Base-by-base conservation (phyloP, 208 protist genomes). In the Trypanosoma theileri region DNA sequence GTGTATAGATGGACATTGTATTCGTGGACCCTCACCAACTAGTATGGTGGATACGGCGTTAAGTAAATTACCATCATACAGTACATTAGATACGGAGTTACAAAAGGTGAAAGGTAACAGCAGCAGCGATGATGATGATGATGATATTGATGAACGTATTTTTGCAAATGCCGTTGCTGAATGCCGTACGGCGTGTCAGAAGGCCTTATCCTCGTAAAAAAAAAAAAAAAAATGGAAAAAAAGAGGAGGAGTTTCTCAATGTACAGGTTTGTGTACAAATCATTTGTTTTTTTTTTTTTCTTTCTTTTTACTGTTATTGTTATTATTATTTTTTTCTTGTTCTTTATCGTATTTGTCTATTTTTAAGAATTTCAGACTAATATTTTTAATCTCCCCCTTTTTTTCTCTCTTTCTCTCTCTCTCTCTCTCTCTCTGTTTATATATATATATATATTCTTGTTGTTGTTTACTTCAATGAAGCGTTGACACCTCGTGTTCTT, bases 1-100 rank as follows among this genome's bases (percentile, higher is more conserved):
- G 7, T 91, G 77, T 75, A 79, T 96, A 17, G 91, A 96, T 52
- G 86, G 79, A 4, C 42, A 46, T 10, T 75, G 45, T 57, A 60
- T 73, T 46, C 58, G 64, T 41, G 14, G 28, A 41, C 19, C 19
- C 1, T 22, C 50, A 6, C 44, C 66, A 40, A 21, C 1, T n/a
- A 41, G 51, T 17, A n/a, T 70, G 1, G 31, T 66, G 13, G 64
- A 35, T n/a, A 42, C 44, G 13, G 53, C 22, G 3, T 19, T 54
- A 22, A 24, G 10, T n/a, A 17, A 24, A 16, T 48, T 56, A 17
- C 3, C 35, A 7, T 19, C 53, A 17, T 31, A 22, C 12, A 44
- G 13, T 17, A 11, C 14, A 4, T n/a, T 26, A 41, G n/a, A 24
- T 10, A 53, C 52, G 17, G 40, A 17, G 16, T 17, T 62, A 26